Evolutionary conservation across 306 rosid species (phyloP).

Genomic region (Spatholobus suberectus): DNA sequence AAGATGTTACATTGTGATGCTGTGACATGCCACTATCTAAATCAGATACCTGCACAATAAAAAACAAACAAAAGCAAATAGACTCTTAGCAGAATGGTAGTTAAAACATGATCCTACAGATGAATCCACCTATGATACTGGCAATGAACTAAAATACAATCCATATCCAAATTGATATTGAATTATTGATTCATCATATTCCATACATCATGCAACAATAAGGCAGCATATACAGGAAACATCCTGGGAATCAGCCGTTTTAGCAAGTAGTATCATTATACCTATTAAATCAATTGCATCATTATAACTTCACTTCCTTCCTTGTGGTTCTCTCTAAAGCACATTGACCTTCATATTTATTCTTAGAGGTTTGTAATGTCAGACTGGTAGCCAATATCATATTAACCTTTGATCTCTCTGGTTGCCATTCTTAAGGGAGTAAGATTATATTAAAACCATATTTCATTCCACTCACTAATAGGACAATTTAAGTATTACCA

Average conservation of each 20-base stretch:
- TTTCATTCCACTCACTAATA: neutral
- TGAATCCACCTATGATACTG: slow-evolving; percentile 25
- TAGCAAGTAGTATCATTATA: neutral
- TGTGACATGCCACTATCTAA: slow-evolving; percentile 43
- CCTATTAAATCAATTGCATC: neutral
- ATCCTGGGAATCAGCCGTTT: neutral
- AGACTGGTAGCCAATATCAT: slow-evolving; percentile 13
- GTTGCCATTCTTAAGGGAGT: slow-evolving; percentile 1
- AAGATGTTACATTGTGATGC: slow-evolving; percentile 50
- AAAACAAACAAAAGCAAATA: slow-evolving; percentile 33
- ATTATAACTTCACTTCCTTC: slow-evolving; percentile 19
- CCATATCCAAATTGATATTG: neutral
- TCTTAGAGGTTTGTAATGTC: slow-evolving; percentile 7
- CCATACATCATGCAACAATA: neutral
- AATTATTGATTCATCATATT: slow-evolving; percentile 26
- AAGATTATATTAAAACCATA: neutral
- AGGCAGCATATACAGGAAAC: slow-evolving; percentile 14
- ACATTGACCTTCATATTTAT: slow-evolving; percentile 12
- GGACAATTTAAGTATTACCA: neutral
- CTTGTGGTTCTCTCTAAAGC: slow-evolving; percentile 19
- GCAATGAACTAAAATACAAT: slow-evolving; percentile 18
- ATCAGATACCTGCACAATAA: slow-evolving; percentile 49
- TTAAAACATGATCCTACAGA: neutral
- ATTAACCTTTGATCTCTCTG: neutral
- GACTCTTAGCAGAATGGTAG: slow-evolving; percentile 20